phyloP scores from a whole-genome alignment of 345 rosid species.

The Syzygium oleosum region DNA sequence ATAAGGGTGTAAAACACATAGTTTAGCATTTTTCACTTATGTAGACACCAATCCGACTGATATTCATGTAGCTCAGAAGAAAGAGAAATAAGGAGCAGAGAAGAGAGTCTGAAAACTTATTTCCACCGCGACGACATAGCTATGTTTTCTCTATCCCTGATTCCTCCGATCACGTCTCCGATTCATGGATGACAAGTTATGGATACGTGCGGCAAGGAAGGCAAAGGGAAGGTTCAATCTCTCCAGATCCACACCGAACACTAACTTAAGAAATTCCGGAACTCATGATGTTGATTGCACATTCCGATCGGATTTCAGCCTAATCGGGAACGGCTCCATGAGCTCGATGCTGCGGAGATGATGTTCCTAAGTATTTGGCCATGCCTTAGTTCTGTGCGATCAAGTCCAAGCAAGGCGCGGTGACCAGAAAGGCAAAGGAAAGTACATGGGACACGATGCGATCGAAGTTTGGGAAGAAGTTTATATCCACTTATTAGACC shows the following conservation, averaged over 20 bases:
- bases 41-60: background rate
- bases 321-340: background rate
- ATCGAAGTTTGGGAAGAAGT: background rate
- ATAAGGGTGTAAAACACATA: background rate
- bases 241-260: background rate
- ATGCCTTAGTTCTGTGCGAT: background rate
- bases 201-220: background rate
- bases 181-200: background rate
- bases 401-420: background rate
- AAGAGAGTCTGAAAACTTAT: background rate
- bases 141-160: background rate
- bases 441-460: background rate
- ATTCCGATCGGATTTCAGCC: background rate
- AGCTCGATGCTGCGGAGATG: background rate
- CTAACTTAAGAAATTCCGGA: background rate
- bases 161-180: background rate
- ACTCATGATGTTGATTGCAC: background rate
- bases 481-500: background rate
- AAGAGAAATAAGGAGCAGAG: background rate
- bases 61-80: background rate
- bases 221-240: background rate
- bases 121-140: background rate
- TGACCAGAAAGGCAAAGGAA: background rate
- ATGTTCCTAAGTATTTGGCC: background rate
- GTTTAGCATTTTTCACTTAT: background rate